phyloP scores from a whole-genome alignment of 2,329 filamentous ascomycete genomes.

The Fusarium aywerte region DNA sequence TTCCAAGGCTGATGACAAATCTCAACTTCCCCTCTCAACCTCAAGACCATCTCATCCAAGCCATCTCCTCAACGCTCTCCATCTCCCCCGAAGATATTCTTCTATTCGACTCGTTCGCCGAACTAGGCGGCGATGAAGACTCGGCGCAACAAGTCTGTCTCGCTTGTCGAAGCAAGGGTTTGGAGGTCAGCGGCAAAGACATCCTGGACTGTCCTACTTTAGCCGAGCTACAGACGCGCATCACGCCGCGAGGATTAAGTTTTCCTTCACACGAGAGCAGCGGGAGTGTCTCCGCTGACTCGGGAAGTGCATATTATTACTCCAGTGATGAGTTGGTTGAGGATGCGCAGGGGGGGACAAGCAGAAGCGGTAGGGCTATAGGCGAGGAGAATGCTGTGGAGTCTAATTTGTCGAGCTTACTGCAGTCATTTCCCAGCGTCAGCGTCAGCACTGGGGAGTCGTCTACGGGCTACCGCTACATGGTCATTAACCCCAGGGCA shows the following conservation, averaged over 20 bases:
- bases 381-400: conserved; percentile 16
- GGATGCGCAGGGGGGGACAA: background rate
- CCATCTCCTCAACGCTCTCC: conserved; percentile 53
- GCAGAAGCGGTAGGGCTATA: conserved; percentile 20
- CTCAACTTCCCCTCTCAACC: conserved; percentile 33
- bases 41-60: conserved; percentile 48
- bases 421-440: conserved; percentile 55
- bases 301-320: conserved; percentile 20
- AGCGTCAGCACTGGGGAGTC: conserved; percentile 39
- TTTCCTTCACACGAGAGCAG: background rate
- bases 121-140: conserved; percentile 56
- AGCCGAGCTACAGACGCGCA: conserved; percentile 57
- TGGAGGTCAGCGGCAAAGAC: conserved; percentile 54
- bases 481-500: conserved; percentile 58
- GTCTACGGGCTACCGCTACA: conserved; percentile 48
- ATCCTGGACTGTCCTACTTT: conserved; percentile 57
- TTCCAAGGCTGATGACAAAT: conserved; percentile 42
- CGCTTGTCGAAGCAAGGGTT: conserved; percentile 36
- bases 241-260: conserved; percentile 33
- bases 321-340: background rate
- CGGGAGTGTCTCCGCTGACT: conserved; percentile 2
- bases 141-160: conserved; percentile 44
- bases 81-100: conserved; percentile 49
- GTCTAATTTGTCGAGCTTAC: conserved; percentile 51
- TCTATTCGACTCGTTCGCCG: conserved; percentile 57